Base-by-base conservation (phyloP, 495 filamentous ascomycete species). In the Xylaria scruposa region DNA sequence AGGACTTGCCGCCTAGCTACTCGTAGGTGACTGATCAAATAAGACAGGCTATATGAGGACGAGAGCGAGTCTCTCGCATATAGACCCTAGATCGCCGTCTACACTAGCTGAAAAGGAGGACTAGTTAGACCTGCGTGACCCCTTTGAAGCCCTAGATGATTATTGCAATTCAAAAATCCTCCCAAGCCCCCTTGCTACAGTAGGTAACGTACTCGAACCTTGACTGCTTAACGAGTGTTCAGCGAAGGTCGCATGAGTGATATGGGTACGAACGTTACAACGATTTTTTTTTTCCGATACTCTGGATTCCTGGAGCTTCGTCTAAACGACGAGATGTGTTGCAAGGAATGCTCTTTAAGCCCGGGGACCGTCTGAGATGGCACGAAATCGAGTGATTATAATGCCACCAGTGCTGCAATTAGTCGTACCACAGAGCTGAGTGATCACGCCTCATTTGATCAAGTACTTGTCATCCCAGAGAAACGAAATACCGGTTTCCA, bases 401-500 rank as follows among this genome's bases (percentile, higher is more conserved):
- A 33, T 33, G 29, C 54, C 17, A 29, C 24, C 26, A 58, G 1
- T 58, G 17, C 12, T 13, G 8, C 26, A 19, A 2, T 13, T 33
- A 60, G 19, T 60, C 15, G 56, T 38, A 4, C 7, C 15, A 60
- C 15, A 36, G 19, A 38, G 31, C 15, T 21, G 29, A 38, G 56
- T 17, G 38, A 19, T 19, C 56, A n/a, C 12, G 3, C 7, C 29
- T 54, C 56, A 15, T 17, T 15, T 40, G 17, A 60, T 38, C 21
- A 60, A 60, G 58, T 36, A 36, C 8, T 36, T 36, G 21, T 44
- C 17, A 19, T 44, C 38, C 44, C 21, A 21, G 38, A 44, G 38
- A 42, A 63, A 63, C 60, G n/a, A 17, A 24, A 3, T 15, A 44
- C 38, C 19, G 60, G 38, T 62, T 40, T 62, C 59, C 33, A 42